These are phyloP conservation scores for Alternaria sp. DNA, from an alignment of 2,329 filamentous ascomycete species.

Conservation along the genomic window DNA sequence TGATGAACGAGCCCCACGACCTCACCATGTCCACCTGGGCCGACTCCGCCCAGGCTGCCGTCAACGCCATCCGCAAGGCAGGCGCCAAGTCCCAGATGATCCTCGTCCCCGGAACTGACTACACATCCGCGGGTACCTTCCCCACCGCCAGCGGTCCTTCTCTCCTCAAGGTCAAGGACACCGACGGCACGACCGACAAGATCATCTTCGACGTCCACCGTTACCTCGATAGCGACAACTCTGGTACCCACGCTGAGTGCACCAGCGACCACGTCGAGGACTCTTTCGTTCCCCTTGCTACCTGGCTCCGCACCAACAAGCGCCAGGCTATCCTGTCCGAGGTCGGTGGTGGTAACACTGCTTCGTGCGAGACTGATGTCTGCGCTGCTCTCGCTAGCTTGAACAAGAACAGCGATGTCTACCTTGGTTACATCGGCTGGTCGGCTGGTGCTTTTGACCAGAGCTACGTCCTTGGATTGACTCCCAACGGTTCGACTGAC, in stretches of 20 bases:
- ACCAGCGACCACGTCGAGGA: slow-evolving; percentile 41
- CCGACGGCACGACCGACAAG: slow-evolving; percentile 64
- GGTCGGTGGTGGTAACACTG: slow-evolving; percentile 52
- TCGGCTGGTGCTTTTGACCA: slow-evolving; percentile 40
- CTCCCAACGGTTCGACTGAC: slow-evolving; percentile 16
- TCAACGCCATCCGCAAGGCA: slow-evolving; percentile 70
- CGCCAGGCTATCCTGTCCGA: slow-evolving; percentile 53
- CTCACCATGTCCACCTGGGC: slow-evolving; percentile 67
- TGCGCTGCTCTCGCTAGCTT: slow-evolving; percentile 46
- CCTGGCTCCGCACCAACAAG: slow-evolving; percentile 49
- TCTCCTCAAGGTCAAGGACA: slow-evolving; percentile 64
- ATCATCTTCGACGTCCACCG: slow-evolving; percentile 59
- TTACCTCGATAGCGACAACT: slow-evolving; percentile 53
- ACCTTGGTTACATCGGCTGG: slow-evolving; percentile 42
- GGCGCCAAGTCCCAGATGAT: slow-evolving; percentile 72
- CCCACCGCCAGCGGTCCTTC: slow-evolving; percentile 51
- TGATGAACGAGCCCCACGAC: slow-evolving; percentile 74
- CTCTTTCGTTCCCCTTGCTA: slow-evolving; percentile 46
- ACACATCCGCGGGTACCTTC: slow-evolving; percentile 50
- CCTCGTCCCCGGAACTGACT: slow-evolving; percentile 70
- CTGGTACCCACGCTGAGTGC: slow-evolving; percentile 45
- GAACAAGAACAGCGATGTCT: slow-evolving; percentile 44
- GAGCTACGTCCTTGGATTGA: slow-evolving; percentile 37
- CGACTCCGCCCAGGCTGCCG: slow-evolving; percentile 66
- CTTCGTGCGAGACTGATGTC: slow-evolving; percentile 43